These are phyloP conservation scores for Taphrina communis DNA, from an alignment of 1,139 yeast genomes.

Conservation along the genomic window DNA sequence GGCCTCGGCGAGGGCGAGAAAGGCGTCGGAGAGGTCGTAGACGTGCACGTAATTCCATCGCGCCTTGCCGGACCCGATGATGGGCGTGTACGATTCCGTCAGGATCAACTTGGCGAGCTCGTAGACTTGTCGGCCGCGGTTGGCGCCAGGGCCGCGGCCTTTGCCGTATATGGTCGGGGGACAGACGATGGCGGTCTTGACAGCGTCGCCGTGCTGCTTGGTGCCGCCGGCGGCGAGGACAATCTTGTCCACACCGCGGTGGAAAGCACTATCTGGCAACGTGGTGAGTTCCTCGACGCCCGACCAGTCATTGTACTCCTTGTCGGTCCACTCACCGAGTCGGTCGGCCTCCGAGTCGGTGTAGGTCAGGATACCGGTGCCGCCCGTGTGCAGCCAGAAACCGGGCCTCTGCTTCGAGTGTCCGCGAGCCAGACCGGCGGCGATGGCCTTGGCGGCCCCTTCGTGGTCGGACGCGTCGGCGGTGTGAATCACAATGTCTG, in stretches of 20 bases:
- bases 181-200: conserved; percentile 19
- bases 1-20: conserved; percentile 13
- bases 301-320: conserved; percentile 13
- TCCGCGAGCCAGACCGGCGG: neutral
- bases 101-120: conserved; percentile 19
- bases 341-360: conserved; percentile 10
- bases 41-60: conserved; percentile 18
- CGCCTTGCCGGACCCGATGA: conserved; percentile 7
- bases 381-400: conserved; percentile 11
- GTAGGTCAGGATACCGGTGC: conserved; percentile 10
- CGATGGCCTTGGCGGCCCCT: conserved; percentile 9
- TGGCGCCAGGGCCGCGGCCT: neutral
- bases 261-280: conserved; percentile 11
- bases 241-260: conserved; percentile 4
- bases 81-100: conserved; percentile 6
- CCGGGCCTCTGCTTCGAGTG: conserved; percentile 8
- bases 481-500: conserved; percentile 14
- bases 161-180: conserved; percentile 13
- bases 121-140: conserved; percentile 14
- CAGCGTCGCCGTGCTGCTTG: neutral
- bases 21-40: conserved; percentile 10
- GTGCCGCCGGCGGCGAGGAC: conserved; percentile 8
- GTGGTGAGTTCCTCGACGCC: conserved; percentile 6
- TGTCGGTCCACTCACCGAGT: conserved; percentile 14
- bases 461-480: conserved; percentile 10